Percentiles rank a stretch among this genome's conserved stretches.
Evolutionary conservation across 2,329 filamentous ascomycete species (phyloP).

Genomic region (Scytalidium lignicola): DNA sequence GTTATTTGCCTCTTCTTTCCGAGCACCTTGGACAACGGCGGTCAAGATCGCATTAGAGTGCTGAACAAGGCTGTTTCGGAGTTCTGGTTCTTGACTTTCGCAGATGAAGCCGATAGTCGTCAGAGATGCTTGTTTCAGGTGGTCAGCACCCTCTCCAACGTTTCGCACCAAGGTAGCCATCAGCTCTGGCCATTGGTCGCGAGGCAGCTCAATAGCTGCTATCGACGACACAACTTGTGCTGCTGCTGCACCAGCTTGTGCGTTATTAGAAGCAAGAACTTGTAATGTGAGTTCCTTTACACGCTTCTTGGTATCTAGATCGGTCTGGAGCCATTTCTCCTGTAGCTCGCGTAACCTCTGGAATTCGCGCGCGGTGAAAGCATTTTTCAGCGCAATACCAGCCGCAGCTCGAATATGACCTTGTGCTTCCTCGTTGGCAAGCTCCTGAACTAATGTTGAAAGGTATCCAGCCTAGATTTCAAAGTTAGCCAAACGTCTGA

Average conservation of each 20-base stretch:
- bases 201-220: slow-evolving; percentile 88
- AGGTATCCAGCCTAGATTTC: slow-evolving; percentile 76
- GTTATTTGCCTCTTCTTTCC: slow-evolving; percentile 88
- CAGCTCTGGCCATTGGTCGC: slow-evolving; percentile 88
- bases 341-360: slow-evolving; percentile 84
- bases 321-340: slow-evolving; percentile 85
- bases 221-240: slow-evolving; percentile 95
- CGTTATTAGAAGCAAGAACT: slow-evolving; percentile 74
- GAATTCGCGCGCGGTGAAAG: slow-evolving; percentile 90
- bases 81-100: slow-evolving; percentile 85
- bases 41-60: slow-evolving; percentile 98
- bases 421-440: slow-evolving; percentile 83
- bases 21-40: slow-evolving; percentile 92
- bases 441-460: slow-evolving; percentile 83
- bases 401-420: slow-evolving; percentile 87
- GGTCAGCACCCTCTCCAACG: slow-evolving; percentile 78
- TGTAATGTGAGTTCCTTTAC: slow-evolving; percentile 90
- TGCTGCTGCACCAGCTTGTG: slow-evolving; percentile 79
- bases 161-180: slow-evolving; percentile 87
- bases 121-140: slow-evolving; percentile 90
- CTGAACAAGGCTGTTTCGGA: slow-evolving; percentile 71
- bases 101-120: slow-evolving; percentile 98
- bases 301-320: slow-evolving; percentile 73
- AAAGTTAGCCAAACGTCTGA: slow-evolving; percentile 15
- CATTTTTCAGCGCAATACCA: slow-evolving; percentile 95